These are phyloP conservation scores for Brassica nigra DNA, from an alignment of 345 rosid genomes.

Conservation along the genomic window DNA sequence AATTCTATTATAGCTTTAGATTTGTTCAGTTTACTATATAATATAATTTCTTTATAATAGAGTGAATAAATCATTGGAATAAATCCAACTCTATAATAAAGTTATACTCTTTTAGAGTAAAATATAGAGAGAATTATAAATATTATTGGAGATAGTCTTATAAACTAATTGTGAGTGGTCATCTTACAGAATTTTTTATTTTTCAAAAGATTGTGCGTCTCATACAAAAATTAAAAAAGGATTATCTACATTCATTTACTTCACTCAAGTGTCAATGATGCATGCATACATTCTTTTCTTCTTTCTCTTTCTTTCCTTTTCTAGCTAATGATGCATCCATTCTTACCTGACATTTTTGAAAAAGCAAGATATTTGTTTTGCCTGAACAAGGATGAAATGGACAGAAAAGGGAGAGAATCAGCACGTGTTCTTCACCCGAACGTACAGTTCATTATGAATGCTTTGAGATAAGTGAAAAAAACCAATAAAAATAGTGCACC, in stretches of 20 bases:
- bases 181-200: not conserved
- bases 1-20: no score
- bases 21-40: no score
- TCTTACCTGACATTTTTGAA: not conserved
- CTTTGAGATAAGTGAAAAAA: not conserved
- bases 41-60: no score
- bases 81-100: no score
- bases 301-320: not conserved
- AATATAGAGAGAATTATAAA: no score
- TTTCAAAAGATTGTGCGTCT: not conserved
- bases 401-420: slow-evolving; percentile 1
- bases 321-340: not conserved
- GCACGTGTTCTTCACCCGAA: slow-evolving; percentile 12
- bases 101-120: no score
- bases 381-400: not conserved
- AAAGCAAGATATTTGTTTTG: slow-evolving; percentile 19
- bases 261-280: not conserved
- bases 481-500: not conserved
- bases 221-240: not conserved
- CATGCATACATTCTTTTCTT: not conserved
- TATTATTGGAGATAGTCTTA: no score
- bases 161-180: no score
- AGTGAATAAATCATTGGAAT: no score
- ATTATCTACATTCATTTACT: not conserved
- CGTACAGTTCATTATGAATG: not conserved